Evolutionary conservation across 805 yeast species (phyloP), one percentile per base, ranked within the genome.

Genomic region (Yarrowia sp.): DNA sequence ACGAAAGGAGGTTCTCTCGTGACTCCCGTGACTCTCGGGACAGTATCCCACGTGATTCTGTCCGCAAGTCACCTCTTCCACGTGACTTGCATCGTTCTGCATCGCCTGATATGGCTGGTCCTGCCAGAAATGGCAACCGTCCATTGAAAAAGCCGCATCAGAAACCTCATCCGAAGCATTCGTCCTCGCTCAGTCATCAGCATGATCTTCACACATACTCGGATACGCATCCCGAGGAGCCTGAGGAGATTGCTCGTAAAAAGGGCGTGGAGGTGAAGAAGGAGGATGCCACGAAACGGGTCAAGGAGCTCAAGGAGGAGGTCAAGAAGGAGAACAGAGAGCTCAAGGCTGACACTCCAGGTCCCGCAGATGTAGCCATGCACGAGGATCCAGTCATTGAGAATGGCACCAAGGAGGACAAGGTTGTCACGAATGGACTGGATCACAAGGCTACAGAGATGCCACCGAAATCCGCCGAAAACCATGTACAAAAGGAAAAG

Each of bases 171-270:
- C 15, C 63, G 35, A 26, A 41, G 8, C 32, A 19, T 3, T 15
- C 49, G 3, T 56, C 64, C 14, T 59, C 65, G 35, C 52, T 43
- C 8, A 59, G 52, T 19, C 65, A 59, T 16, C 50, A 59, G 32
- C 65, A 59, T 35, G 68, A 65, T 36, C 41, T 52, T 19, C 68
- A 53, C 14, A 53, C 68, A 2, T 50, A 65, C 26, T 50, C 61
- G 12, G 59, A 52, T 16, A 65, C 59, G 22, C 61, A 65, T 52
- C 68, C 59, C 14, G 68, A 65, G 26, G 61, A 65, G 55, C 67
- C 56, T 5, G 56, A 63, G 32, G 56, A 48, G 56, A 19, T 40
- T 38, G 48, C 22, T 12, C 42, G 32, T 10, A 52, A 52, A 38
- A 42, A 56, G 48, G 46, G 40, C 22, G 15, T 15, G 12, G 38